These are phyloP conservation scores for Fusarium algeriense DNA, from an alignment of 2,329 filamentous ascomycete species.

Conservation along the genomic window DNA sequence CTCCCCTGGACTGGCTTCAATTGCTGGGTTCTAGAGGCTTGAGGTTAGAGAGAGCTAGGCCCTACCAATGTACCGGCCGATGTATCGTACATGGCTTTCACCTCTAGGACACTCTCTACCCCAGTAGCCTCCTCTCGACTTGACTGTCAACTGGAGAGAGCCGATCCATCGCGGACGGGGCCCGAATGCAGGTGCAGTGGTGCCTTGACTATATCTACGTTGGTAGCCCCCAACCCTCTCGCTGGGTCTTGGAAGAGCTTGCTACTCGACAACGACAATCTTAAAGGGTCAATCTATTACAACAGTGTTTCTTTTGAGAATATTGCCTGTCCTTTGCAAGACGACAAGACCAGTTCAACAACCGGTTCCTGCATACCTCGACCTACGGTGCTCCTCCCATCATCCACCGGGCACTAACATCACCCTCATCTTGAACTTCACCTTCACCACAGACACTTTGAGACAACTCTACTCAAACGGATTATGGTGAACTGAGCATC, in stretches of 20 bases:
- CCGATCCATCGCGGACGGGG: conserved; percentile 45
- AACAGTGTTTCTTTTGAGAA: conserved; percentile 23
- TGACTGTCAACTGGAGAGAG: conserved; percentile 39
- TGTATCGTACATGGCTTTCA: conserved; percentile 34
- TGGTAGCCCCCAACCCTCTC: conserved; percentile 42
- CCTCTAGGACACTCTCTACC: conserved; percentile 21
- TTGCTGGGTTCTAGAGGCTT: conserved; percentile 30
- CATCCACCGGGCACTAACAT: background rate
- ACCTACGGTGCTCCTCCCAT: conserved; percentile 12
- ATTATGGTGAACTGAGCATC: conserved; percentile 4
- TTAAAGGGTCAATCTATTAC: conserved; percentile 8
- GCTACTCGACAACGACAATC: conserved; percentile 35
- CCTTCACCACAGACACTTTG: conserved; percentile 2
- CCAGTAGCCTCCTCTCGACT: conserved; percentile 39
- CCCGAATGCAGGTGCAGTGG: conserved; percentile 45
- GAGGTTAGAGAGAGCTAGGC: conserved; percentile 18
- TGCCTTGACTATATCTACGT: conserved; percentile 49
- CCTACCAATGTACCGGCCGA: conserved; percentile 37
- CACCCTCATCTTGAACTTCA: background rate
- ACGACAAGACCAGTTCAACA: conserved; percentile 20
- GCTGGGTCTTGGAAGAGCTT: conserved; percentile 38
- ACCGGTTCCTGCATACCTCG: conserved; percentile 15
- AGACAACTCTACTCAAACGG: conserved; percentile 9
- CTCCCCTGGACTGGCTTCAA: conserved; percentile 29
- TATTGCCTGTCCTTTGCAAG: conserved; percentile 22